Base-by-base conservation (phyloP, 2,329 filamentous ascomycete species). In the Rachicladosporium sp. region DNA sequence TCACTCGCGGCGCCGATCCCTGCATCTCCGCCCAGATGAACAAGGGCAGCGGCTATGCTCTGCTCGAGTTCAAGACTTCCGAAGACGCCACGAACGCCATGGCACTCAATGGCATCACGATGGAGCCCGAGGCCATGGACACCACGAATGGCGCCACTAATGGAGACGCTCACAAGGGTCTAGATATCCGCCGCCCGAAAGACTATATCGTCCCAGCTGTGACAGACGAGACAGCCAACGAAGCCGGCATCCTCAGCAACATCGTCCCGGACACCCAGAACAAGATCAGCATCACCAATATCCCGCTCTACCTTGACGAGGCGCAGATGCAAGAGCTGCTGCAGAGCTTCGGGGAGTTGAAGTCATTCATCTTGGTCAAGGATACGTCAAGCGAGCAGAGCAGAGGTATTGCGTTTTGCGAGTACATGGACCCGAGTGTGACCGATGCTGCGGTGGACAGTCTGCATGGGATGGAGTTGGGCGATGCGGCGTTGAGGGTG, bases 361-460 rank as follows among this genome's bases (percentile, higher is more conserved):
- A 93, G 60, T 82, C 87, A 1, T 95, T 96, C 59, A 72, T 89
- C 4, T 65, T 98, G 35, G 88, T 91, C 41, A 93, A 93, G 58
- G 89, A 98, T 53, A 76, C 68, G 27, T 76, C 78, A 47, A 89
- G 83, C 1, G 87, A 88, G 40, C 83, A 94, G 62, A 49, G 44
- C 27, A 49, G 94, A 81, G 91, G 91, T 27, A 87, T 98, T 52
- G 89, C 89, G 1, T 98, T 98, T 67, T 93, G 86, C 64, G 93
- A 98, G 62, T 98, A 95, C 52, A 71, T 75, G 39, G 86, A 96
- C 45, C 73, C 85, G 6, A 58, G 60, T 19, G 73, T 75, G 31
- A 95, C 91, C 15, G 79, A 83, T 42, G 80, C 89, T 43, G 91
- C 91, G 9, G 80, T 96, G 10, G 84, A 95, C 50, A 86, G 85